Conservation (phyloP, 2,329 filamentous ascomycete species). For the Ophiocordyceps unilateralis region DNA sequence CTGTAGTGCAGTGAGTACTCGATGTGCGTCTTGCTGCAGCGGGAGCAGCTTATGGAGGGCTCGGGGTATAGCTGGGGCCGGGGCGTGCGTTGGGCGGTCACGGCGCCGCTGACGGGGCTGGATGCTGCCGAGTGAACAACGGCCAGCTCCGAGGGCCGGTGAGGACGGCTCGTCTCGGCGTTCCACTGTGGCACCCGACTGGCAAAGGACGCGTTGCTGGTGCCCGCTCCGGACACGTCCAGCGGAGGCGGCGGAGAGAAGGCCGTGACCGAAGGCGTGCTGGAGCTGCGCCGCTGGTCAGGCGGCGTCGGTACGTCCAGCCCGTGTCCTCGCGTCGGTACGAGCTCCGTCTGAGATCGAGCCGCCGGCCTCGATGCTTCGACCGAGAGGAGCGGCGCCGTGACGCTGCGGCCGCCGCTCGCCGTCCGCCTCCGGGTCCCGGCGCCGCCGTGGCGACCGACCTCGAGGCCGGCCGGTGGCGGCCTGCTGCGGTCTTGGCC, state of each 20-base stretch:
- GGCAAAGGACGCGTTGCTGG: slow-evolving; percentile 19
- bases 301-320: slow-evolving; percentile 19
- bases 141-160: slow-evolving; percentile 20
- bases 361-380: slow-evolving; percentile 31
- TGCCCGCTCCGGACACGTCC: slow-evolving; percentile 3
- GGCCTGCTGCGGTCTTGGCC: slow-evolving; percentile 34
- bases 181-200: slow-evolving; percentile 15
- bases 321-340: slow-evolving; percentile 20
- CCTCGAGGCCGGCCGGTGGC: slow-evolving; percentile 19
- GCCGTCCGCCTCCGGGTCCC: slow-evolving; percentile 29
- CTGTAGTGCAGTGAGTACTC: slow-evolving; percentile 79
- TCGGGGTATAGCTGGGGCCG: slow-evolving; percentile 42
- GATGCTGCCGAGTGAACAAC: slow-evolving; percentile 18
- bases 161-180: neutral
- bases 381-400: slow-evolving; percentile 25
- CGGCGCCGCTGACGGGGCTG: too few relatives aligned
- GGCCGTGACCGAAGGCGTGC: slow-evolving; percentile 15
- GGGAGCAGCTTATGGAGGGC: slow-evolving; percentile 55
- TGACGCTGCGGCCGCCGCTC: slow-evolving; percentile 37
- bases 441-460: slow-evolving; percentile 9
- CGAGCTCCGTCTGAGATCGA: slow-evolving; percentile 50
- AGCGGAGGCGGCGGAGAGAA: slow-evolving; percentile 9
- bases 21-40: slow-evolving; percentile 54
- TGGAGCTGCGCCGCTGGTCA: slow-evolving; percentile 26
- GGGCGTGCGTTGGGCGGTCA: slow-evolving; percentile 21